Percentiles rank a stretch among this genome's conserved stretches.
phyloP scores from a whole-genome alignment of 208 protist genomes.

The Naegleria fowleri region DNA sequence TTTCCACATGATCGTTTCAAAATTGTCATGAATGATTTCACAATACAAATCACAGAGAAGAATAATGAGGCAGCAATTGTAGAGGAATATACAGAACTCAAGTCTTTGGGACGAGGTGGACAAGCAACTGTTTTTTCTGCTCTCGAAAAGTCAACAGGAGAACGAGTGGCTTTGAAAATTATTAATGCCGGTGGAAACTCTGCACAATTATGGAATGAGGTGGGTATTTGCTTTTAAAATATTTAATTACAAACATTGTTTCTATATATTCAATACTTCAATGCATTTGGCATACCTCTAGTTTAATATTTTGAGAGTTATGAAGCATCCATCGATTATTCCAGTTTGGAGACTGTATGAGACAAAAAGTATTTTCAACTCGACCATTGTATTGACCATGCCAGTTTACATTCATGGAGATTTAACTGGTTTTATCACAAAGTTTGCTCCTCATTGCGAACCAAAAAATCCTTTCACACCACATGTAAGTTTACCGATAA shows the following conservation, averaged over 20 bases:
- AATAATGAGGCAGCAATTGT: neutral
- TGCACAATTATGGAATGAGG: neutral
- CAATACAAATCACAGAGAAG: neutral
- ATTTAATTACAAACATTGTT: neutral
- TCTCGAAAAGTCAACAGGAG: neutral
- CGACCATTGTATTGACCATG: neutral
- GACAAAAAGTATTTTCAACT: neutral
- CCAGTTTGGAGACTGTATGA: neutral
- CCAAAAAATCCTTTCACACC: neutral
- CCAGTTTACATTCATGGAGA: constrained; percentile 1
- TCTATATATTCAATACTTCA: neutral
- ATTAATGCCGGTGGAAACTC: constrained; percentile 8
- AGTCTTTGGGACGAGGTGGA: neutral
- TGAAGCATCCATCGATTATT: neutral
- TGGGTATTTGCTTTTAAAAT: neutral
- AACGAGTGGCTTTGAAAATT: neutral
- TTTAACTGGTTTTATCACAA: neutral
- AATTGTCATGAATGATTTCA: neutral
- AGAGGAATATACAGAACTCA: neutral
- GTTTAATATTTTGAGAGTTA: neutral
- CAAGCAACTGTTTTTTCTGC: constrained; percentile 2
- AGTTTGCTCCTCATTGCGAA: neutral
- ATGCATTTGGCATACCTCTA: too few species aligned
- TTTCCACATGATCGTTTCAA: neutral
- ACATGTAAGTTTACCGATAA: neutral